Conservation (phyloP, 2,329 filamentous ascomycete species). For the Leptographium flavum region DNA sequence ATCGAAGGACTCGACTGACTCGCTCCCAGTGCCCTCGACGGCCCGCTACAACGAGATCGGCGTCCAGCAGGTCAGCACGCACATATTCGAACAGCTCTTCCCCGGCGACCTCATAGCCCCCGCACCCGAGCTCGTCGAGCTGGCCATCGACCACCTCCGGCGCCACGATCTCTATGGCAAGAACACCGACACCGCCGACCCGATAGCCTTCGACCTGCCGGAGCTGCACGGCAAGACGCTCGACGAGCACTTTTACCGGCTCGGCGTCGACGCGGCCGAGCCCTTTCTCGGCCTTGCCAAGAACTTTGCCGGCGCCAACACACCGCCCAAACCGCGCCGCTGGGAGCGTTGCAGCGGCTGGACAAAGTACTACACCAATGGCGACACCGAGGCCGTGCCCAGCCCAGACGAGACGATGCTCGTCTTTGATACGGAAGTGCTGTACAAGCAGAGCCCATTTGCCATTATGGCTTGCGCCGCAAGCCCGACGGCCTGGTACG, state of each 20-base stretch:
- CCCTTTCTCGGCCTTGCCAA: conserved; percentile 68
- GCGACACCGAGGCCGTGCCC: conserved; percentile 53
- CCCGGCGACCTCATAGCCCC: conserved; percentile 39
- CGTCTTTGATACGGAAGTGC: conserved; percentile 90
- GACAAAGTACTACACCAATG: conserved; percentile 80
- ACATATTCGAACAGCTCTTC: conserved; percentile 78
- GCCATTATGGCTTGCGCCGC: conserved; percentile 95
- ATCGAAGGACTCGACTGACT: conserved; percentile 5
- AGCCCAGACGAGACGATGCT: conserved; percentile 69
- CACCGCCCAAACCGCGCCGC: conserved; percentile 46
- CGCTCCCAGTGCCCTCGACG: conserved; percentile 29
- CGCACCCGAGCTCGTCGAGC: conserved; percentile 57
- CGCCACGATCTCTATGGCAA: conserved; percentile 84
- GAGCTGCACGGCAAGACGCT: conserved; percentile 63
- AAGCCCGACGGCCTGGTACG: conserved; percentile 86
- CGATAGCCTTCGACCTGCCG: conserved; percentile 79
- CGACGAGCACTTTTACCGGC: conserved; percentile 85
- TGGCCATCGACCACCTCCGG: conserved; percentile 68
- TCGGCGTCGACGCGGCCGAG: conserved; percentile 76
- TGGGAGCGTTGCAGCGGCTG: conserved; percentile 77
- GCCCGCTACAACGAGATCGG: conserved; percentile 83
- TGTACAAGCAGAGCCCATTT: conserved; percentile 87
- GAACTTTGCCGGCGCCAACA: conserved; percentile 49
- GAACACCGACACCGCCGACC: conserved; percentile 61
- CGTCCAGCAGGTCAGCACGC: conserved; percentile 79